A percentile compares a stretch with the other conserved stretches of the same genome.
phyloP scores from a whole-genome alignment of 768 basidiomycete species.

The Rhodocollybia butyracea region DNA sequence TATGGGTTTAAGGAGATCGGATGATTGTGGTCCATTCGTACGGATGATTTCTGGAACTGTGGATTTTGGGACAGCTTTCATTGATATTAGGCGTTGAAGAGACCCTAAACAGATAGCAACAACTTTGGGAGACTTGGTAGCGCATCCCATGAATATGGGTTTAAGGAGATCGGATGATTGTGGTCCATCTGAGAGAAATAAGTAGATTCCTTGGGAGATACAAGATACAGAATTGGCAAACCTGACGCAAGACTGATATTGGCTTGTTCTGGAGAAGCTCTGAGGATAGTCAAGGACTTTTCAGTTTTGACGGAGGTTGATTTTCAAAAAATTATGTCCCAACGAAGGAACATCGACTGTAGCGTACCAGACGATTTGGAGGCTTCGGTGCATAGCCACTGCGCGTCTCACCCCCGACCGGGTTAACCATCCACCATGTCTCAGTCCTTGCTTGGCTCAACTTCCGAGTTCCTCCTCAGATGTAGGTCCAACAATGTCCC shows the following conservation, averaged over 20 bases:
- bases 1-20: too few species aligned
- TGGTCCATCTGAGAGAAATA: constrained; percentile 52
- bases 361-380: too few species aligned
- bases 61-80: constrained; percentile 80
- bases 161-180: constrained; percentile 78
- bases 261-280: constrained; percentile 80
- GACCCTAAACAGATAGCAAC: constrained; percentile 90
- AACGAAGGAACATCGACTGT: too few species aligned
- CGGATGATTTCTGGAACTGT: constrained; percentile 78
- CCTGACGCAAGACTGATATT: constrained; percentile 69
- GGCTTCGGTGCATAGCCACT: too few species aligned
- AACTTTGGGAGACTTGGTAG: constrained; percentile 91
- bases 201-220: neutral
- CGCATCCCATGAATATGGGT: constrained; percentile 92
- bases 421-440: too few species aligned
- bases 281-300: constrained; percentile 77
- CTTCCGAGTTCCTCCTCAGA: too few species aligned
- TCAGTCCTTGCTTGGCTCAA: too few species aligned
- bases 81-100: constrained; percentile 83
- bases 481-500: too few species aligned
- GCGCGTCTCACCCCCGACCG: too few species aligned
- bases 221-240: constrained; percentile 29
- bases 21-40: too few species aligned
- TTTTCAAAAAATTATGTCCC: too few species aligned
- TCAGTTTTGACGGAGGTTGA: too few species aligned